Evolutionary conservation across 2,329 filamentous ascomycete genomes (phyloP).

Genomic region (Hortaea werneckii): DNA sequence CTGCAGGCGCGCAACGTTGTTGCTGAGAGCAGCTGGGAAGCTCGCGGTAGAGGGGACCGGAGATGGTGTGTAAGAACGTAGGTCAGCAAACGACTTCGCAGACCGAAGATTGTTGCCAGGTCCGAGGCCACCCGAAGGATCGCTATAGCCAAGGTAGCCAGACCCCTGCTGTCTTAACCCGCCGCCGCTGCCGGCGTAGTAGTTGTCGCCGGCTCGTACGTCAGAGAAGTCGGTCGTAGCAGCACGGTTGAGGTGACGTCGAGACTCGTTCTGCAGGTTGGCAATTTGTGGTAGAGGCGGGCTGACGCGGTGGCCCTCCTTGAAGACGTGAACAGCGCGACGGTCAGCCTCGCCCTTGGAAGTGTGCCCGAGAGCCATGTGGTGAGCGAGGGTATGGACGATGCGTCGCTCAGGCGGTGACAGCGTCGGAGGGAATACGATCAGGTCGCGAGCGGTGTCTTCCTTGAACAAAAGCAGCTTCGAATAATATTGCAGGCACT

Average conservation of each 20-base stretch:
- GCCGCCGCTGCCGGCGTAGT: conserved; percentile 63
- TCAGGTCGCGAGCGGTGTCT: conserved; percentile 62
- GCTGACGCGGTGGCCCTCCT: conserved; percentile 51
- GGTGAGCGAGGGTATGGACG: conserved; percentile 88
- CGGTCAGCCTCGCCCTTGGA: conserved; percentile 82
- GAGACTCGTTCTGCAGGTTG: conserved; percentile 64
- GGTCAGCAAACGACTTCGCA: conserved; percentile 92
- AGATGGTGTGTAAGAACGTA: conserved; percentile 90
- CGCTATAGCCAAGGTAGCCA: conserved; percentile 68
- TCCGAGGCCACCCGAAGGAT: conserved; percentile 54
- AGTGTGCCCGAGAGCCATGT: conserved; percentile 83
- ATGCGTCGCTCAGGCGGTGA: conserved; percentile 76
- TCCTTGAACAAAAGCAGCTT: conserved; percentile 84
- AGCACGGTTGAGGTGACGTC: conserved; percentile 78
- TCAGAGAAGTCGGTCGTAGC: conserved; percentile 97
- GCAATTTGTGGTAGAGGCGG: conserved; percentile 54
- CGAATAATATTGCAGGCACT: conserved; percentile 79
- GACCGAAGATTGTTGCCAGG: conserved; percentile 73
- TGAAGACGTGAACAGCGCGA: conserved; percentile 83
- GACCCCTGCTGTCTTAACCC: conserved; percentile 72
- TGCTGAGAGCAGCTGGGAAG: conserved; percentile 60
- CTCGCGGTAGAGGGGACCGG: conserved; percentile 82
- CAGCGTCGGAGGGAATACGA: conserved; percentile 74
- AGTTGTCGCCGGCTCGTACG: conserved; percentile 61
- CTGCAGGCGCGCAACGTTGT: conserved; percentile 52